phyloP scores from a whole-genome alignment of 1,284 basidiomycete species.

The Kwoniella shivajii region DNA sequence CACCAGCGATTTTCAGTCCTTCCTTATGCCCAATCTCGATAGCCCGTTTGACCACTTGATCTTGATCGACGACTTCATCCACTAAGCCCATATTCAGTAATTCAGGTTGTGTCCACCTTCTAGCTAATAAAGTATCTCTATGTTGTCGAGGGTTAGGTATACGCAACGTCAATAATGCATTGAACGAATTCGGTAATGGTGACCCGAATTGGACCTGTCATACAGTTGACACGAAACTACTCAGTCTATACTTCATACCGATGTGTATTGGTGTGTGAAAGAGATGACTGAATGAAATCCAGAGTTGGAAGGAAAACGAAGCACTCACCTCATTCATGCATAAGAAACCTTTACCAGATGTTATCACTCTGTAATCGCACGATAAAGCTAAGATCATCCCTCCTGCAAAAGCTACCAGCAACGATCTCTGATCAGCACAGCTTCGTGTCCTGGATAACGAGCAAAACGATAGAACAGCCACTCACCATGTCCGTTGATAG shows the following conservation, averaged over 20 bases:
- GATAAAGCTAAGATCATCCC: constrained; percentile 76
- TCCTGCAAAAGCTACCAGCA: constrained; percentile 69
- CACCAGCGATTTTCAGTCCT: constrained; percentile 53
- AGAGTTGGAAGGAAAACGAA: constrained; percentile 16
- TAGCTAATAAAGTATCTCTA: constrained; percentile 76
- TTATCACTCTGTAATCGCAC: constrained; percentile 91
- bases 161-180: constrained; percentile 68
- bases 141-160: constrained; percentile 64
- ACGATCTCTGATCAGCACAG: background rate
- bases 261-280: background rate
- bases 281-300: background rate
- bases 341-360: constrained; percentile 76
- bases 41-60: constrained; percentile 62
- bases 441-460: background rate
- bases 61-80: constrained; percentile 64
- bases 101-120: constrained; percentile 76
- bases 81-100: constrained; percentile 69
- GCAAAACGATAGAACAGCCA: background rate
- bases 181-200: constrained; percentile 72
- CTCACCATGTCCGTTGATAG: constrained; percentile 78
- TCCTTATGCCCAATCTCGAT: constrained; percentile 53
- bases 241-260: background rate
- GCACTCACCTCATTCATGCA: constrained; percentile 87
- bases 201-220: constrained; percentile 77
- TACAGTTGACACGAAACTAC: background rate